Evolutionary conservation across 768 basidiomycete genomes (phyloP).

Genomic region (Rhizopogon vesiculosus): DNA sequence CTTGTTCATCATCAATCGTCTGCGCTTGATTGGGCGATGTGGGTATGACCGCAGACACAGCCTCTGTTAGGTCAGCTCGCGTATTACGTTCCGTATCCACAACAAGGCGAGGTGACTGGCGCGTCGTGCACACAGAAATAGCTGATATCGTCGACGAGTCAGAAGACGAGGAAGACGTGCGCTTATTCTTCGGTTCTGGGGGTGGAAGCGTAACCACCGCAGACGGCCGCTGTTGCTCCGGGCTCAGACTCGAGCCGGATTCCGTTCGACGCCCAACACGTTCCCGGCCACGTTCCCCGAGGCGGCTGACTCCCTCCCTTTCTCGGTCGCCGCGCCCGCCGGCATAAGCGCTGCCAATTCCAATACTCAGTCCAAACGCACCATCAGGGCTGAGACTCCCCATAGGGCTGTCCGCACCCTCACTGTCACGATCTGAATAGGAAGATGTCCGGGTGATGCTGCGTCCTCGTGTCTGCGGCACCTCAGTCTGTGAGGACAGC

Average conservation of each 20-base stretch:
- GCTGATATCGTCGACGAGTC: slow-evolving; percentile 21
- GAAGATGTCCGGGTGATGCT: slow-evolving; percentile 52
- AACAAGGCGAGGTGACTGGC: slow-evolving; percentile 23
- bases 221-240: slow-evolving; percentile 15
- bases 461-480: slow-evolving; percentile 40
- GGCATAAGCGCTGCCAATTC: slow-evolving; percentile 26
- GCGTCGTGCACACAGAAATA: slow-evolving; percentile 7
- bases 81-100: slow-evolving; percentile 24
- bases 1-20: slow-evolving; percentile 28
- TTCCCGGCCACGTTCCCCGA: slow-evolving; percentile 25
- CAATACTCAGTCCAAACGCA: slow-evolving; percentile 14
- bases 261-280: slow-evolving; percentile 21
- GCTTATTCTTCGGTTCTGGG: slow-evolving; percentile 11
- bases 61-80: slow-evolving; percentile 19
- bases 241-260: slow-evolving; percentile 31
- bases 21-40: background rate
- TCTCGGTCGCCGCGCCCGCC: slow-evolving; percentile 29
- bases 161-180: slow-evolving; percentile 15
- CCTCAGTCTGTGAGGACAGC: slow-evolving; percentile 26
- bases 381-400: slow-evolving; percentile 37
- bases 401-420: slow-evolving; percentile 30
- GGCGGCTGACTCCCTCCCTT: slow-evolving; percentile 13
- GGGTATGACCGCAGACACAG: slow-evolving; percentile 17
- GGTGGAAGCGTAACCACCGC: background rate
- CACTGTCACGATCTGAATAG: slow-evolving; percentile 46